Conservation (phyloP, 2,329 filamentous ascomycete genomes). For the Phaeophleospora eucalypticola region DNA sequence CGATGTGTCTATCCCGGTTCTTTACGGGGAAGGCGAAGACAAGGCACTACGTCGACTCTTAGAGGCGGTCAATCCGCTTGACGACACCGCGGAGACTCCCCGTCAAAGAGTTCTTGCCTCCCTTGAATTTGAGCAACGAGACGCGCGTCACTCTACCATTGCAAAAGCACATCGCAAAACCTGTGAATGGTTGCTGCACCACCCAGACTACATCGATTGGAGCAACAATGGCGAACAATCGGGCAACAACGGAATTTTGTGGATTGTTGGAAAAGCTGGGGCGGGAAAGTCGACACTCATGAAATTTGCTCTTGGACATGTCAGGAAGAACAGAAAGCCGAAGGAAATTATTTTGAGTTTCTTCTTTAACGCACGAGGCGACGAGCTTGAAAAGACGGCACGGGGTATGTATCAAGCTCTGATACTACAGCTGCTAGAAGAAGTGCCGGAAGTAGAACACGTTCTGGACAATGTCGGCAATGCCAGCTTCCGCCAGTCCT, state of each 20-base stretch:
- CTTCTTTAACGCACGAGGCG: constrained; percentile 50
- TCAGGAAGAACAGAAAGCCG: constrained; percentile 14
- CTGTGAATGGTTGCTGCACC: constrained; percentile 41
- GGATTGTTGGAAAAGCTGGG: constrained; percentile 22
- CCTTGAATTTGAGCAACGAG: constrained; percentile 40
- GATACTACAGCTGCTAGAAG: constrained; percentile 43
- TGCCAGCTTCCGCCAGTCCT: not conserved
- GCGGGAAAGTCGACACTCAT: constrained; percentile 28
- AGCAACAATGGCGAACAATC: constrained; percentile 24
- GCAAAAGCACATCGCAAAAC: constrained; percentile 37
- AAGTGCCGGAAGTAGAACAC: constrained; percentile 33
- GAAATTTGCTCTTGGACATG: constrained; percentile 23
- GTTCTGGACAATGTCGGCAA: constrained; percentile 20
- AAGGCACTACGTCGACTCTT: constrained; percentile 14
- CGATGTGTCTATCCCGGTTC: constrained; percentile 7
- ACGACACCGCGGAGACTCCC: not conserved
- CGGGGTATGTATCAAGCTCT: constrained; percentile 51
- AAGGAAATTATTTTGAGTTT: constrained; percentile 38
- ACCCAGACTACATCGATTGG: constrained; percentile 39
- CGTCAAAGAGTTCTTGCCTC: constrained; percentile 3
- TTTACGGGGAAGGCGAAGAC: constrained; percentile 14
- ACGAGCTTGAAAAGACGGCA: constrained; percentile 42
- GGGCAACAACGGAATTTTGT: constrained; percentile 20
- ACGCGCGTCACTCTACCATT: constrained; percentile 37
- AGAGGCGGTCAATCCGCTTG: not conserved